Base-by-base conservation (phyloP, 768 basidiomycete species). In the Botryobasidium botryosum region DNA sequence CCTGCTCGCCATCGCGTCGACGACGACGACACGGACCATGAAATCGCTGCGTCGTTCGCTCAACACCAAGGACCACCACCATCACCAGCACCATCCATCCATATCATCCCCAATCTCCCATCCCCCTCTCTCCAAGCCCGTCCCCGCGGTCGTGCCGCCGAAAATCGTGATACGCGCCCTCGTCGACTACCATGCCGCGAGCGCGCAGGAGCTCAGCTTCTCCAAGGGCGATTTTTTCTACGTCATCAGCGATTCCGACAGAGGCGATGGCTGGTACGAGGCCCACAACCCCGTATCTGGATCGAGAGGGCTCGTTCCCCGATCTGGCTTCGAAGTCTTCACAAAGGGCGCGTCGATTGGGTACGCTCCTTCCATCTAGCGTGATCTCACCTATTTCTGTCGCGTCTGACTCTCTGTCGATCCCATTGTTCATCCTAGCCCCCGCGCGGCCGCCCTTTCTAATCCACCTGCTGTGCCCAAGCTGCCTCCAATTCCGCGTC, bases 171-270 rank as follows among this genome's bases (percentile, higher is more conserved):
- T 99, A 53, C 81, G 84, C 47, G 91, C 92, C 3, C 64, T 81
- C 51, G 62, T 69, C 7, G 54, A 67, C 2, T 76, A 86, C 64
- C 64, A 69, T 38, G 73, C 85, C 2, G 67, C 71, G 47, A 71
- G 75, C 0, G 86, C 90, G 2, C 78, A 85, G 57, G 79, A 96
- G 53, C 75, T 99, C 35, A 73, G 83, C 25, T 97, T 96, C 61
- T 67, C 73, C 52, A 82, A 83, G 63, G 94, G 94, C 51, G 94
- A 99, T 64, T 94, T 97, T 64, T 97, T 96, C 68, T 84, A 97
- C 62, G 92, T 97, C 40, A 69, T 86, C 28, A 74, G 73, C 47
- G 88, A 94, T 55, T 63, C 71, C 15, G 69, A 74, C 12, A 48
- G 50, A n/a, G 52, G 50, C 4, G 54, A 55, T 26, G 64, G 59